Base-by-base conservation (phyloP, 768 basidiomycete species). In the Termitomyces sp. region DNA sequence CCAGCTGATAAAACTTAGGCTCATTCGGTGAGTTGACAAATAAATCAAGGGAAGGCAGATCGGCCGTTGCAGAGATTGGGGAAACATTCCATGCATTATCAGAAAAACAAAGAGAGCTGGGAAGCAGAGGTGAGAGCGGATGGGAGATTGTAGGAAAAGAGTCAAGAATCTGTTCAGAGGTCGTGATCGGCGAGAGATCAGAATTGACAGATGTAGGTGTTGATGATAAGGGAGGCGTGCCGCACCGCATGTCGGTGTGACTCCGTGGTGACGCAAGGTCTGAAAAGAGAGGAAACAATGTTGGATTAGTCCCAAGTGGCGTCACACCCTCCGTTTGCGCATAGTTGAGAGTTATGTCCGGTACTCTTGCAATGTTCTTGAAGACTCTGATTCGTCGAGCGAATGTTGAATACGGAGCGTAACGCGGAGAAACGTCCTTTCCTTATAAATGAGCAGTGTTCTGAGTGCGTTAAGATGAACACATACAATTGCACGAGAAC, bases 261-360 rank as follows among this genome's bases (percentile, higher is more conserved):
- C 11, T 26, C 24, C 7, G 24, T 14, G 53, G 22, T 5, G 45
- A 15, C 5, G 45, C 28, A 40, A 28, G n/a, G 40, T 41, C 40
- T 9, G 50, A n/a, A 11, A 51, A 41, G 38, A 42, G 17, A 28
- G 40, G 26, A 40, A 8, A 42, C 12, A 41, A 40, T 51, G 38
- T 38, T 19, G n/a, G 32, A 4, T 42, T 40, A 22, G 26, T 14
- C 12, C 26, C 55, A 28, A n/a, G 30, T 19, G 37, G 12, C 17
- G 43, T 44, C 24, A 17, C 24, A 8, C n/a, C 28, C 43, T 56
- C 45, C 6, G 10, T 51, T n/a, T 56, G 55, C 19, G 55, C 49
- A 32, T n/a, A 51, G 21, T 44, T 56, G 19, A 56, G 50, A 1
- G 55, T 56, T 3, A 56, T 46, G 30, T 51, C 38, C 7, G 55